phyloP scores from a whole-genome alignment of 768 basidiomycete species.

The Termitomyces sp. region DNA sequence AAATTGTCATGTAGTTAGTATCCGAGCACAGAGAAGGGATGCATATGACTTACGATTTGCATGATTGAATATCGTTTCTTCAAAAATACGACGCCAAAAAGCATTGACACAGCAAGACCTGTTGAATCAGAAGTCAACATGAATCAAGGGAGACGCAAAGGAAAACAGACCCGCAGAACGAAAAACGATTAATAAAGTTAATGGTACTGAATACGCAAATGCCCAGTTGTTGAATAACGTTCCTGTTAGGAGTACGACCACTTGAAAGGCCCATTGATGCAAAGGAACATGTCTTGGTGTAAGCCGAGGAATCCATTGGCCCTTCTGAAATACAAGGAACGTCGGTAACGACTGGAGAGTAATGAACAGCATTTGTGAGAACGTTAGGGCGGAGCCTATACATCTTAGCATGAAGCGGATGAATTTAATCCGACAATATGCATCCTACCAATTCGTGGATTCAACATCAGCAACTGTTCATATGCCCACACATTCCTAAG shows the following conservation, averaged over 20 bases:
- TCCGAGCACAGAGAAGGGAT: neutral
- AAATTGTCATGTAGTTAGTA: neutral
- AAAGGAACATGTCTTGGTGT: conserved; percentile 70
- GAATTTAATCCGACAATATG: neutral
- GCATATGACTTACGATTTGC: conserved; percentile 53
- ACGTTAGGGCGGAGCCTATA: conserved; percentile 76
- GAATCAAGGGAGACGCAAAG: neutral
- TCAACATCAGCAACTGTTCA: conserved; percentile 67
- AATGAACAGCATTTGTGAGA: conserved; percentile 82
- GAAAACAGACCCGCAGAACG: conserved; percentile 65
- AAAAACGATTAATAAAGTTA: conserved; percentile 81
- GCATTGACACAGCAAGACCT: conserved; percentile 79
- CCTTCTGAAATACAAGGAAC: conserved; percentile 44
- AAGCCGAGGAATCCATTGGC: conserved; percentile 41
- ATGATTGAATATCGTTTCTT: conserved; percentile 53
- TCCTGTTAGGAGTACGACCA: conserved; percentile 60
- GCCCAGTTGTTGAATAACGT: conserved; percentile 81
- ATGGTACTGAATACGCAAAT: conserved; percentile 71
- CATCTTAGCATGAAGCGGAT: neutral
- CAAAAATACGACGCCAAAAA: conserved; percentile 59
- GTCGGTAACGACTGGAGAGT: conserved; percentile 62
- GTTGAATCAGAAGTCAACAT: conserved; percentile 2
- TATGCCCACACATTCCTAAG: conserved; percentile 74
- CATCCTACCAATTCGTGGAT: conserved; percentile 61
- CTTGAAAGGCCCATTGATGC: conserved; percentile 65